phyloP scores from a whole-genome alignment of 2,329 filamentous ascomycete species.

The Ampelomyces quisqualis region DNA sequence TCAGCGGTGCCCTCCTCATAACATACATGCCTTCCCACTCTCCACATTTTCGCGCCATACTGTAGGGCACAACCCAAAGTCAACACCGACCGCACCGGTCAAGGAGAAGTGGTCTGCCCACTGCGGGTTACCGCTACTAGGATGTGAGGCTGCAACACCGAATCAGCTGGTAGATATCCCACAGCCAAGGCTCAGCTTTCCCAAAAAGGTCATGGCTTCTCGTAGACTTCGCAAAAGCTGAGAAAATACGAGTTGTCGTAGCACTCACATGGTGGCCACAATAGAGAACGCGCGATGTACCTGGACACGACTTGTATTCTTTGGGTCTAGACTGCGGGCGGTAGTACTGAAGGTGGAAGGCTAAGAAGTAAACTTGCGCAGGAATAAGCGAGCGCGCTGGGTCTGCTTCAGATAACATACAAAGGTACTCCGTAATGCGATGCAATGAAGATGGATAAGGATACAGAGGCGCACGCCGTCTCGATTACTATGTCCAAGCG shows the following conservation, averaged over 20 bases:
- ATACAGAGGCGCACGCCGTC: too few species aligned
- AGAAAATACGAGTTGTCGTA: constrained; percentile 22
- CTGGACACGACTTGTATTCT: constrained; percentile 17
- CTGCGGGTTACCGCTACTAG: constrained; percentile 5
- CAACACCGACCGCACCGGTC: constrained; percentile 14
- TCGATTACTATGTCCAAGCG: too few species aligned
- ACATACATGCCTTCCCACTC: not conserved
- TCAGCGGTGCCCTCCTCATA: constrained; percentile 11
- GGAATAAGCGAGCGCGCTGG: constrained; percentile 15
- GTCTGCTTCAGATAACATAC: not conserved
- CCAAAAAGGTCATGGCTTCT: constrained; percentile 11
- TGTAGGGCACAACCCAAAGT: constrained; percentile 4
- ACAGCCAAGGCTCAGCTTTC: constrained; percentile 12
- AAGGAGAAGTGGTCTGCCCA: constrained; percentile 8
- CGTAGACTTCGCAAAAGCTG: constrained; percentile 16
- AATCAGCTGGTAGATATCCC: constrained; percentile 12
- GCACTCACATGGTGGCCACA: constrained; percentile 15
- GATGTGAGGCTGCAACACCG: constrained; percentile 2
- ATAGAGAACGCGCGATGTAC: constrained; percentile 20
- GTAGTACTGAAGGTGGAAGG: constrained; percentile 7
- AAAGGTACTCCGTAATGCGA: not conserved
- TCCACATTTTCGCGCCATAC: constrained; percentile 1
- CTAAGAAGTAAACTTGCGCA: constrained; percentile 9
- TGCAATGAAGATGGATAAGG: not conserved
- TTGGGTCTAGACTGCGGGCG: constrained; percentile 12